These are phyloP conservation scores for Fusarium bulbicola DNA, from an alignment of 2,329 filamentous ascomycete genomes.

Conservation along the genomic window DNA sequence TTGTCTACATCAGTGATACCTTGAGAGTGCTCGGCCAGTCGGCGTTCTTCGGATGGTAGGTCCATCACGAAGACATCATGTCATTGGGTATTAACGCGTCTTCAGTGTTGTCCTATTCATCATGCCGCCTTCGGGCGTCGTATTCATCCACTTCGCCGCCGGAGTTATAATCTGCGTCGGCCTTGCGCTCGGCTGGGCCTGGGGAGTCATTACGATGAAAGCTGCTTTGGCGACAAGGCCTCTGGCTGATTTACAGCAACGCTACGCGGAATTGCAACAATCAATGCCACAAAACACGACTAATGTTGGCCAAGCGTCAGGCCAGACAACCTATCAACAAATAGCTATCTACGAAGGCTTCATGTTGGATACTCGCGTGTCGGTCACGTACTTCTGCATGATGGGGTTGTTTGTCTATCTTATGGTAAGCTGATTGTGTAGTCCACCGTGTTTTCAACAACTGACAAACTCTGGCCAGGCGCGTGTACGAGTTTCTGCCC, in stretches of 20 bases:
- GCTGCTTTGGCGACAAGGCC: slow-evolving; percentile 31
- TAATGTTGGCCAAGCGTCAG: slow-evolving; percentile 17
- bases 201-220: slow-evolving; percentile 33
- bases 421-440: not conserved
- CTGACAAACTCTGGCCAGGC: not conserved
- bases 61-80: not conserved
- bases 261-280: slow-evolving; percentile 10
- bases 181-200: slow-evolving; percentile 24
- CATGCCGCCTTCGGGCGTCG: slow-evolving; percentile 34
- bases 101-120: slow-evolving; percentile 31
- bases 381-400: slow-evolving; percentile 34
- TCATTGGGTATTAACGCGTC: not conserved
- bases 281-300: slow-evolving; percentile 29
- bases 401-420: slow-evolving; percentile 30
- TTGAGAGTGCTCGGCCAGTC: slow-evolving; percentile 26
- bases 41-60: slow-evolving; percentile 17
- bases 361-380: slow-evolving; percentile 27
- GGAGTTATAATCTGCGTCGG: slow-evolving; percentile 25
- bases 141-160: slow-evolving; percentile 32
- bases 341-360: slow-evolving; percentile 24
- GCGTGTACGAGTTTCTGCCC: slow-evolving; percentile 8
- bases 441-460: rapidly evolving
- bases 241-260: slow-evolving; percentile 16
- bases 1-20: slow-evolving; percentile 31
- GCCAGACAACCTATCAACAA: slow-evolving; percentile 14